Base-by-base conservation (phyloP, 2,329 filamentous ascomycete species). In the Cytospora leucostoma region DNA sequence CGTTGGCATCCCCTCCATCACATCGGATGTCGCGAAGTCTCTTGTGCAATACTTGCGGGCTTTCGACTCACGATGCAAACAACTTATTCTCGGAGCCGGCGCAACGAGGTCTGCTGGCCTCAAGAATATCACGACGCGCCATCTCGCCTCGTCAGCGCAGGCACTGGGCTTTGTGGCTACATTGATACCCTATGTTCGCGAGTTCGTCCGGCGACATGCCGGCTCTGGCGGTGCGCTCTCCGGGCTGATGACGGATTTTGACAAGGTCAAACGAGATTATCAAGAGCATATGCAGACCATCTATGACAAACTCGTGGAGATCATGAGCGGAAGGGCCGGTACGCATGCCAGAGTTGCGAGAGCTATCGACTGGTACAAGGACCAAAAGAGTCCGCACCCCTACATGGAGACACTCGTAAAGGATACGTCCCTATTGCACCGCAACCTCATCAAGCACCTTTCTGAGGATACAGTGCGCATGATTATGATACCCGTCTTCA, bases 61-160 rank as follows among this genome's bases (percentile, higher is more conserved):
- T 4, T 99, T 98, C 82, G 97, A 99, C 75, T 97, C 93, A 2
- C 89, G 95, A 21, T 93, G 93, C 63, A 96, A 91, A n/a, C 95
- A 99, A 74, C 84, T 99, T 63, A 97, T 99, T 67, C 87, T 99
- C 7, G 95, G 95, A 1, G 95, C 95, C 1, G 95, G 95, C 5
- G 95, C 95, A 4, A 97, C 92, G 6, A 84, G 87, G 40, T 93
- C 90, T 32, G 95, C 93, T 1, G 94, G 94, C 0, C 80, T 99
- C 21, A 97, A 93, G 74, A 97, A 97, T 71, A 99, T 99, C 74
- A 97, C 92, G 0, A 97, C 95, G 0, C 95, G 95, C 70, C 94
- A 99, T 76, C 84, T 99, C 1, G 93, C 95, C 0, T 86, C 98
- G 19, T 93, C 95, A 2, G 93, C 91, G 0, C 94, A 97, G 74